Conservation (phyloP, 2,329 filamentous ascomycete genomes). For the Torrubiella hemipterigena region DNA sequence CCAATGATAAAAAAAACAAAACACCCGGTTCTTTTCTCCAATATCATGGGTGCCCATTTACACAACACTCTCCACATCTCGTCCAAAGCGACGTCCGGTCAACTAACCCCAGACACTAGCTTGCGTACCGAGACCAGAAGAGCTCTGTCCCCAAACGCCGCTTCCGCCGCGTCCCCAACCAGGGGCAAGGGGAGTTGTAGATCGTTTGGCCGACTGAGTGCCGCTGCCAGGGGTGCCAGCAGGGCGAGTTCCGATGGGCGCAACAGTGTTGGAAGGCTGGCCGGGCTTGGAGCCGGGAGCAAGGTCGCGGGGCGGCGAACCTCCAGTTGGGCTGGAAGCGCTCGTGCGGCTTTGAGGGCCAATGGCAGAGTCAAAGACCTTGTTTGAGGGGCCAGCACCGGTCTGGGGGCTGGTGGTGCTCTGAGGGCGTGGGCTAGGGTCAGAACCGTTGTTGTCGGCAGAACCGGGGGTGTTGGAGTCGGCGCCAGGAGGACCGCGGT, state of each 20-base stretch:
- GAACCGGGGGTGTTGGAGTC: slow-evolving; percentile 27
- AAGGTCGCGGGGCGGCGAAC: slow-evolving; percentile 62
- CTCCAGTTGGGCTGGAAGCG: slow-evolving; percentile 69
- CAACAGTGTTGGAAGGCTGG: slow-evolving; percentile 54
- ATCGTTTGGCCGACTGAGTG: slow-evolving; percentile 54
- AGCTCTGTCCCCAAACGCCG: slow-evolving; percentile 76
- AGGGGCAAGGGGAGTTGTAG: slow-evolving; percentile 86
- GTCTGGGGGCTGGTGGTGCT: slow-evolving; percentile 77
- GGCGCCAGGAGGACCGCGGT: slow-evolving; percentile 23
- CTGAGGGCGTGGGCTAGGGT: slow-evolving; percentile 56
- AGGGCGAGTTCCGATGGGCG: slow-evolving; percentile 87
- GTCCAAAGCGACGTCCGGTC: background rate
- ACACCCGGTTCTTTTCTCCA: background rate
- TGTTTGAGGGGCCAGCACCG: slow-evolving; percentile 42
- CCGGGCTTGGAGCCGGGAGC: slow-evolving; percentile 39
- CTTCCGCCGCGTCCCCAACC: slow-evolving; percentile 74
- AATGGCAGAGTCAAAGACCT: slow-evolving; percentile 47
- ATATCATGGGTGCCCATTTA: too few species aligned
- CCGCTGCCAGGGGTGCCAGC: slow-evolving; percentile 39
- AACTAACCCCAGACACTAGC: slow-evolving; percentile 88
- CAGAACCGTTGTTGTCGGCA: slow-evolving; percentile 33
- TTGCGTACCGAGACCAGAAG: slow-evolving; percentile 69
- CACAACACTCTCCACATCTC: too few species aligned
- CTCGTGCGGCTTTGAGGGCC: slow-evolving; percentile 61
- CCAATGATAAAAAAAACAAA: too few species aligned